Evolutionary conservation across 805 yeast species (phyloP).

Genomic region (Zygosaccharomyces bailii): DNA sequence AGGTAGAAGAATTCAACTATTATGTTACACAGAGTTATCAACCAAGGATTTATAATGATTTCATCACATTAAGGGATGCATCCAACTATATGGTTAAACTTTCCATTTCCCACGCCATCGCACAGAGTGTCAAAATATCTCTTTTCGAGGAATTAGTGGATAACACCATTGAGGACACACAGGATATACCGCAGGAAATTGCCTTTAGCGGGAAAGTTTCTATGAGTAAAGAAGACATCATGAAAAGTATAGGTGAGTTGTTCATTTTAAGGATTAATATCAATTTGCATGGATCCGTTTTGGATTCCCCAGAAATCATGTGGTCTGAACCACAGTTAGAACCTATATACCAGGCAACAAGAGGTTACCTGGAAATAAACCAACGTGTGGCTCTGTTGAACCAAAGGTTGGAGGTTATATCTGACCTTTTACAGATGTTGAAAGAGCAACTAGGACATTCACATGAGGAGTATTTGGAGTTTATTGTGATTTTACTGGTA

Average conservation of each 20-base stretch:
- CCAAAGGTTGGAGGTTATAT: constrained; percentile 88
- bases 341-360: constrained; percentile 94
- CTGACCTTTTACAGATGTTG: constrained; percentile 90
- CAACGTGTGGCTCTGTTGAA: constrained; percentile 87
- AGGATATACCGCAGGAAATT: constrained; percentile 93
- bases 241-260: constrained; percentile 95
- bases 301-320: constrained; percentile 97
- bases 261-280: constrained; percentile 83
- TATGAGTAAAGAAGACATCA: constrained; percentile 90
- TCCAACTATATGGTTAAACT: constrained; percentile 85
- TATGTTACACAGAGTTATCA: constrained; percentile 92
- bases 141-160: constrained; percentile 94
- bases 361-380: constrained; percentile 92
- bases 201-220: constrained; percentile 93
- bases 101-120: constrained; percentile 91
- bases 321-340: constrained; percentile 99
- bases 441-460: constrained; percentile 96
- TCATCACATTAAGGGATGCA: constrained; percentile 87
- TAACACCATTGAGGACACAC: constrained; percentile 95
- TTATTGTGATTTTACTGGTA: constrained; percentile 83
- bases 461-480: constrained; percentile 87
- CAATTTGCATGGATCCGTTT: constrained; percentile 78
- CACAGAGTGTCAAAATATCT: constrained; percentile 94
- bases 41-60: constrained; percentile 93
- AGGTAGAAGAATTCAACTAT: constrained; percentile 91